phyloP scores from a whole-genome alignment of 2,329 filamentous ascomycete genomes.

The Alternaria viburni region DNA sequence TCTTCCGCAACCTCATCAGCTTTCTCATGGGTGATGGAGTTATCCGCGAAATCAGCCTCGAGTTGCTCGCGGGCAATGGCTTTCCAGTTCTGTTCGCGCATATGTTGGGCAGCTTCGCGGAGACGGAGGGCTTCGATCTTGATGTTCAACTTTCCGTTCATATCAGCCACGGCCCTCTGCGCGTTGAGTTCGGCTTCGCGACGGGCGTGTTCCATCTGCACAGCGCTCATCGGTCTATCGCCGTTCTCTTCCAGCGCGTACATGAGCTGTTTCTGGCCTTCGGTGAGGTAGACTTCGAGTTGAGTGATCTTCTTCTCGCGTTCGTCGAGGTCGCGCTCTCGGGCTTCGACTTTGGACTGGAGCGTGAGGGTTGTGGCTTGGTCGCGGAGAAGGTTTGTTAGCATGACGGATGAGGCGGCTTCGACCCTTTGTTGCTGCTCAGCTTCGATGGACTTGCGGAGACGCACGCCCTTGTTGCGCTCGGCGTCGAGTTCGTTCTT shows the following conservation, averaged over 20 bases:
- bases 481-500: constrained; percentile 21
- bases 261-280: constrained; percentile 31
- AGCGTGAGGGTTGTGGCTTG: constrained; percentile 15
- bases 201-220: constrained; percentile 11
- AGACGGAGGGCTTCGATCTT: constrained; percentile 15
- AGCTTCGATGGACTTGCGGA: constrained; percentile 11
- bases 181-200: constrained; percentile 11
- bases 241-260: constrained; percentile 14
- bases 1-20: background rate
- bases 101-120: constrained; percentile 17
- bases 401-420: constrained; percentile 14
- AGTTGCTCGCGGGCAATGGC: constrained; percentile 7
- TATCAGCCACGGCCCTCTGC: background rate
- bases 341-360: constrained; percentile 14
- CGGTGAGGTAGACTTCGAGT: constrained; percentile 24
- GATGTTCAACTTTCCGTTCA: constrained; percentile 7
- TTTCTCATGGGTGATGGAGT: background rate
- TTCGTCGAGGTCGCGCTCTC: constrained; percentile 12
- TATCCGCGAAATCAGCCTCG: constrained; percentile 5
- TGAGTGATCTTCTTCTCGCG: constrained; percentile 23
- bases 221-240: constrained; percentile 7
- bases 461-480: constrained; percentile 14
- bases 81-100: constrained; percentile 31
- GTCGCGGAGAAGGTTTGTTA: constrained; percentile 19
- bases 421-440: constrained; percentile 14